Base-by-base conservation (phyloP, 257 asterid species). In the Cruciata laevipes region DNA sequence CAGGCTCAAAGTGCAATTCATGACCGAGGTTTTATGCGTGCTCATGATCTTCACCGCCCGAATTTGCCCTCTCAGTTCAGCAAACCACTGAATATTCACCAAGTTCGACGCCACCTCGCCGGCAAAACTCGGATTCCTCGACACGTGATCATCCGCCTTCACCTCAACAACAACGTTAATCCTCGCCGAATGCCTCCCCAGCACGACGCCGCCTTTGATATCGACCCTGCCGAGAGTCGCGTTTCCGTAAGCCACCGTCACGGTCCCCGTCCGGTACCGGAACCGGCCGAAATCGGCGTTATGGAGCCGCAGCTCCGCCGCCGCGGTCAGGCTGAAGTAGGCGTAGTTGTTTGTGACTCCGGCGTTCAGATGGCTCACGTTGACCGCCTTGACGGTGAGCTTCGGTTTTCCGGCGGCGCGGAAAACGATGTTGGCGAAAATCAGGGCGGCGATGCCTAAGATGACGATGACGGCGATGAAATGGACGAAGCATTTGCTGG, bases 201-300 rank as follows among this genome's bases (percentile, higher is more conserved):
- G 77, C 1, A 83, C 77, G 1, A 35, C 23, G 1, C 83, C 83
- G 11, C 57, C 74, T 47, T 23, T 3, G 13, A 68, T 53, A 1
- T 6, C 55, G 35, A 49, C 69, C 63, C 44, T 31, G 30, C 88
- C 93, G 30, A 85, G 0, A 1, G 77, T 74, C n/a, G 69, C 57
- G 62, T 82, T 82, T 2, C 75, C 85, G 61, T 77, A 75, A 0
- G 68, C 40, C 40, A 82, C 21, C 7, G 71, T 68, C 17, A 73
- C 11, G 67, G 30, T 71, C 12, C 85, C 82, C 27, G 69, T 61
- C 21, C 59, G 44, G 61, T 82, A 84, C 61, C 68, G 37, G 71
- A 82, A 84, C 13, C 70, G 64, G 21, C 89, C 95, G 23, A 82
- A 74, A 35, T 88, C 86, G 8, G 37, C 30, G 74, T 88, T 88